phyloP scores from a whole-genome alignment of 108 stramenopile species.

The Cylindrotheca closterium region DNA sequence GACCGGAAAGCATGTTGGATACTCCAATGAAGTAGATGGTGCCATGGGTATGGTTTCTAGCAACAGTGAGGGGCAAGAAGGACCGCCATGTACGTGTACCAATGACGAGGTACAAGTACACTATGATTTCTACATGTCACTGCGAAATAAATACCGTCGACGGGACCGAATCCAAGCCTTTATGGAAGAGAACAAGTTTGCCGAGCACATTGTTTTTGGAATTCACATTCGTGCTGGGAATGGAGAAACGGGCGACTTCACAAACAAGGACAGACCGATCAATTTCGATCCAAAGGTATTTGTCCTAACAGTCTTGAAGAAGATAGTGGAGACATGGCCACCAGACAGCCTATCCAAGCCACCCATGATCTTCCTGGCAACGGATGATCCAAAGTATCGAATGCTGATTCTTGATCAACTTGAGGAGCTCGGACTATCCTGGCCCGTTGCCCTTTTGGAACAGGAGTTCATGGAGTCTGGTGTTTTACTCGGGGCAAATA shows the following conservation, averaged over 20 bases:
- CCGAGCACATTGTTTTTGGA: slow-evolving; percentile 47
- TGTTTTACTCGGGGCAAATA: not conserved
- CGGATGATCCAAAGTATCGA: slow-evolving; percentile 38
- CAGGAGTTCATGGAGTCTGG: slow-evolving; percentile 28
- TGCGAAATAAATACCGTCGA: slow-evolving; percentile 22
- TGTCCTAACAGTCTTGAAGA: not conserved
- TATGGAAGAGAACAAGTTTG: slow-evolving; percentile 18
- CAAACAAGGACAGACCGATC: slow-evolving; percentile 24
- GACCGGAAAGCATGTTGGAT: slow-evolving; percentile 1
- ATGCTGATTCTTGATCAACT: slow-evolving; percentile 21
- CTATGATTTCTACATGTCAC: slow-evolving; percentile 24
- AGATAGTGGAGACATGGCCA: not conserved
- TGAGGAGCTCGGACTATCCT: not conserved
- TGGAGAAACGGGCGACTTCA: slow-evolving; percentile 50
- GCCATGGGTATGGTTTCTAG: not conserved
- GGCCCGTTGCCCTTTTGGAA: slow-evolving; percentile 3
- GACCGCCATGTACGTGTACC: not conserved
- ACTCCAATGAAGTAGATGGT: slow-evolving; percentile 3
- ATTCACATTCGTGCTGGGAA: slow-evolving; percentile 64
- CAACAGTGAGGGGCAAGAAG: not conserved
- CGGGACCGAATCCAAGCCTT: slow-evolving; percentile 19
- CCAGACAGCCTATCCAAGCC: slow-evolving; percentile 1
- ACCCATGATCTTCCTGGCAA: slow-evolving; percentile 56
- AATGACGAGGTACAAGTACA: not conserved
- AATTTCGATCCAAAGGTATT: slow-evolving; percentile 6